Percentiles rank a stretch among this genome's conserved stretches.
These are phyloP conservation scores for Aspergillus cavernicola DNA, from an alignment of 495 filamentous ascomycete genomes.

Conservation along the genomic window DNA sequence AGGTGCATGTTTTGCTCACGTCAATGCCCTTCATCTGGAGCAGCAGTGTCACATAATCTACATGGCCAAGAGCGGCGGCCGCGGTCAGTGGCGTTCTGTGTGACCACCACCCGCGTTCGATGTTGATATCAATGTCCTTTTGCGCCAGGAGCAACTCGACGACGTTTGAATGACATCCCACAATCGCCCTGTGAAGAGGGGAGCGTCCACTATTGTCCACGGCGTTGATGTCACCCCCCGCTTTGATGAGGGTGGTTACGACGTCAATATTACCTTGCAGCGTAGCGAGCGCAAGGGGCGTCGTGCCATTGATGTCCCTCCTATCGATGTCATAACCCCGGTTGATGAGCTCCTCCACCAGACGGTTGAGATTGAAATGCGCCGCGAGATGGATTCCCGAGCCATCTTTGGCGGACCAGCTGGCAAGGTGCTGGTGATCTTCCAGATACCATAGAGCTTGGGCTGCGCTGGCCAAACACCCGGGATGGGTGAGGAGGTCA, in stretches of 20 bases:
- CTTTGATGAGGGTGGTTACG: not conserved
- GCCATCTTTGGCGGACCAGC: conserved; percentile 8
- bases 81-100: not conserved
- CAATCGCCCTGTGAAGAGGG: not conserved
- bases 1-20: conserved; percentile 1
- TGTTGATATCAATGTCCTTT: conserved; percentile 2
- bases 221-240: not conserved
- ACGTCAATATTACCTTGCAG: not conserved
- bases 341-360: not conserved
- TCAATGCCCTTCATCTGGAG: not conserved
- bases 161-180: not conserved
- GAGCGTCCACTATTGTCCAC: conserved; percentile 3
- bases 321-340: not conserved
- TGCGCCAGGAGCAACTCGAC: not conserved
- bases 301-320: not conserved
- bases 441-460: conserved; percentile 10
- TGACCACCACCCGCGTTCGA: not conserved
- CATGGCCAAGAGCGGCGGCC: not conserved
- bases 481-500: not conserved
- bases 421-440: not conserved
- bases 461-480: not conserved
- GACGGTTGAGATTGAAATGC: not conserved
- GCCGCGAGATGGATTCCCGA: conserved; percentile 3
- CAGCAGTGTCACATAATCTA: not conserved
- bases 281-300: not conserved